Percentiles rank a stretch among this genome's conserved stretches.
phyloP scores from a whole-genome alignment of 768 basidiomycete species.

The Neoboletus subvelutipes region DNA sequence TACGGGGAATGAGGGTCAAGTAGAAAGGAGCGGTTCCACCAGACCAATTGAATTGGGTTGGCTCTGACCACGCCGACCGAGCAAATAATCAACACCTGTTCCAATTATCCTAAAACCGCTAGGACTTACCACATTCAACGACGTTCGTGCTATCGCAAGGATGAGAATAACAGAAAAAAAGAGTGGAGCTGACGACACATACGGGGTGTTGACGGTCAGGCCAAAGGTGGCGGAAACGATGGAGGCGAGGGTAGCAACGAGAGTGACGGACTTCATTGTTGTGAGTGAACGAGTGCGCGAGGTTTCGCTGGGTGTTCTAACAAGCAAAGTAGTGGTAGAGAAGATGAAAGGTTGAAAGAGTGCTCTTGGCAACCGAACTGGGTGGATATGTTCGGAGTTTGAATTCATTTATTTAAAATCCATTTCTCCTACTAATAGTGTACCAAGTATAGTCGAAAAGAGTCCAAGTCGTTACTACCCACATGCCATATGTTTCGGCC shows the following conservation, averaged over 20 bases:
- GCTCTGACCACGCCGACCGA: constrained; percentile 44
- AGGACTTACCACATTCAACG: constrained; percentile 51
- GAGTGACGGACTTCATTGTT: constrained; percentile 38
- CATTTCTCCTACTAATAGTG: background rate
- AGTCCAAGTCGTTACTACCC: no score
- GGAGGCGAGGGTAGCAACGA: constrained; percentile 32
- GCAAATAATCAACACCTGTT: background rate
- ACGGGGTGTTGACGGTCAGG: constrained; percentile 72
- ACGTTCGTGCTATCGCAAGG: constrained; percentile 33
- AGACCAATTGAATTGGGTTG: constrained; percentile 52
- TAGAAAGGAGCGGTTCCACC: constrained; percentile 58
- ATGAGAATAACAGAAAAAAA: constrained; percentile 4
- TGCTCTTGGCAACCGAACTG: background rate
- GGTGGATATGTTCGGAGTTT: constrained; percentile 28
- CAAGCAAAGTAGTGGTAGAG: constrained; percentile 1
- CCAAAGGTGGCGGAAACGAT: constrained; percentile 38
- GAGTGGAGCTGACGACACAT: constrained; percentile 28
- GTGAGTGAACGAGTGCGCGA: constrained; percentile 20
- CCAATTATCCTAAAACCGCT: background rate
- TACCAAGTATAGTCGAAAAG: background rate
- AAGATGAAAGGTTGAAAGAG: background rate
- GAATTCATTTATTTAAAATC: constrained; percentile 15
- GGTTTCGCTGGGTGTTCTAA: constrained; percentile 3
- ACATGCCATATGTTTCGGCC: background rate
- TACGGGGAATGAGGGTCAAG: constrained; percentile 61